These are phyloP conservation scores for Casuarina cunninghamiana DNA, from an alignment of 306 rosid genomes.

Conservation along the genomic window DNA sequence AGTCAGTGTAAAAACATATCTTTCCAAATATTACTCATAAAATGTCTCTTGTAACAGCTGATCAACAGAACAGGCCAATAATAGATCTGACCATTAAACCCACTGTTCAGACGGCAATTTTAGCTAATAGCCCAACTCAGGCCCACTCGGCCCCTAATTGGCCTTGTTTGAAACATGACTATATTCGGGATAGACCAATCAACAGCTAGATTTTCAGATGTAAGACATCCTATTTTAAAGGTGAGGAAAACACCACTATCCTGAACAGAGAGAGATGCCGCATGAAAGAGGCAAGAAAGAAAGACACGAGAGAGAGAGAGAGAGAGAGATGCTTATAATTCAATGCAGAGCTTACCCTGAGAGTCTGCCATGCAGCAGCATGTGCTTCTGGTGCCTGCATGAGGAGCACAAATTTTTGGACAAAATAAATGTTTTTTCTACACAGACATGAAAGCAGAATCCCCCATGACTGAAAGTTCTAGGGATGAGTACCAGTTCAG, in stretches of 20 bases:
- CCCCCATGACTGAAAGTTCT: conserved; percentile 25
- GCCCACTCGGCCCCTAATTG: neutral
- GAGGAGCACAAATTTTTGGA: conserved; percentile 30
- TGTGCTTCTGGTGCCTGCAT: conserved; percentile 84
- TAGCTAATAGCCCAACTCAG: neutral
- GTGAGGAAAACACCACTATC: neutral
- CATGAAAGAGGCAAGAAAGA: neutral
- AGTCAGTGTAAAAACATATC: neutral
- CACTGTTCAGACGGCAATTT: neutral
- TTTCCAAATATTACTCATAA: neutral
- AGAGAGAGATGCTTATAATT: neutral
- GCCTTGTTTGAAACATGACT: neutral
- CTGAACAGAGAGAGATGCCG: neutral
- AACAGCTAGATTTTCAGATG: neutral
- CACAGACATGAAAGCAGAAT: conserved; percentile 17
- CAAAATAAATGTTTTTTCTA: conserved; percentile 21
- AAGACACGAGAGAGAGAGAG: neutral
- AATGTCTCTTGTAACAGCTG: neutral
- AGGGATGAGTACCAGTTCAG: conserved; percentile 54
- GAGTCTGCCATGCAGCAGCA: conserved; percentile 86
- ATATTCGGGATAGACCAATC: neutral
- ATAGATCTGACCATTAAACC: neutral
- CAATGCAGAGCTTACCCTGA: conserved; percentile 55
- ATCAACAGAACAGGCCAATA: neutral
- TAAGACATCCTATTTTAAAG: neutral